Base-by-base conservation (phyloP, 306 rosid genomes). In the Inga oerstediana region DNA sequence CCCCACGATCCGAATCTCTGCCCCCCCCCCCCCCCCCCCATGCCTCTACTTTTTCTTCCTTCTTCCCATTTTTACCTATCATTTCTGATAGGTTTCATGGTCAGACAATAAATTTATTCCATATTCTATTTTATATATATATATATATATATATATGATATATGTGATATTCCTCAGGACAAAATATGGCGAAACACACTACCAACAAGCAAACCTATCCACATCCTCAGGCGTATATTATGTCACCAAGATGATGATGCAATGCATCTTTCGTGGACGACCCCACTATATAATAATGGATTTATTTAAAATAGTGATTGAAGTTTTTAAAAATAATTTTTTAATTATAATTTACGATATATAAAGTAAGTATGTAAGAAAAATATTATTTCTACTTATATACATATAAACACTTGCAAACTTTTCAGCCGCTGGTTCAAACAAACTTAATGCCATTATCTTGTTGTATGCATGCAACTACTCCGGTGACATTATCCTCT, bases 1-100 rank as follows among this genome's bases (percentile, higher is more conserved):
- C 89, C 85, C 78, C 83, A 75, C 74, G 7, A 80, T 85, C 80
- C 80, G 87, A 87, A 88, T 91, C 89, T 85, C 79, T 85, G 79
- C 62, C 49, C 83, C 41, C 22, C 49, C 34, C 52, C 62, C 49
- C 83, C 41, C 22, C 49, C 34, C 52, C 61, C 69, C 70, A 22
- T 59, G 20, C 74, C 79, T 16, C 17, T 74, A 12, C 72, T 22
- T 10, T 12, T 3, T 54, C 8, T 19, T 54, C 24, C 68, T 11
- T 24, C 34, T 24, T 9, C 34, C 67, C 15, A 7, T 3, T 54
- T 19, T 6, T 54, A 0, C 58, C 16, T 16, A 1, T 17, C 3
- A 54, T 5, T 59, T 59, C 2, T 59, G 1, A 59, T 59, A 14
- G 66, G 13, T 59, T 59, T 59, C 14, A n/a, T 22, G 66, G 10